Conservation (phyloP, 176 grass and related monocot genomes). For the Oryza glaberrima region DNA sequence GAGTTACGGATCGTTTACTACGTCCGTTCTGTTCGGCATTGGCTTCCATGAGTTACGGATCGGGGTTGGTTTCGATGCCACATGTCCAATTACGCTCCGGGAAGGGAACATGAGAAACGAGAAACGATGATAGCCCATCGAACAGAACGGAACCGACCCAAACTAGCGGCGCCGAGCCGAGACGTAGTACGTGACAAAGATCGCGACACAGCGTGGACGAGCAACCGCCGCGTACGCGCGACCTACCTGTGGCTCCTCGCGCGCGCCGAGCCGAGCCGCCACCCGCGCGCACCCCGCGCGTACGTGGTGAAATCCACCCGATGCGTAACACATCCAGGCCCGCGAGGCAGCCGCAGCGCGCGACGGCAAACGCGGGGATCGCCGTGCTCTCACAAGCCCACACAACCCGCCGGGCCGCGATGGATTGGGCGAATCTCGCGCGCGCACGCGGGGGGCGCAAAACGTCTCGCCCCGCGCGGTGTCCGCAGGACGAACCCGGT, state of each 20-base stretch:
- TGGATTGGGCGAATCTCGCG: background rate
- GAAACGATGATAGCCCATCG: no score
- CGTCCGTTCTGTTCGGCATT: background rate
- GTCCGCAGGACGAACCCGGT: no score
- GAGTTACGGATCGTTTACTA: background rate
- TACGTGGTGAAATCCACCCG: background rate
- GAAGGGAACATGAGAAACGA: background rate
- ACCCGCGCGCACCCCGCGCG: no score
- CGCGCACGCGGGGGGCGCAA: no score
- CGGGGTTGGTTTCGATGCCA: background rate
- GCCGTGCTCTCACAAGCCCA: no score
- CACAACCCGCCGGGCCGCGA: no score
- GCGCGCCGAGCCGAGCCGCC: background rate
- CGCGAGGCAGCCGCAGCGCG: background rate
- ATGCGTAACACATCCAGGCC: no score
- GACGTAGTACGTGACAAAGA: conserved; percentile 1
- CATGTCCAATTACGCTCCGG: background rate
- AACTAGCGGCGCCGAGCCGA: background rate
- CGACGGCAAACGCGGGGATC: no score
- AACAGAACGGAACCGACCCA: background rate
- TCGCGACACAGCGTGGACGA: conserved; percentile 6
- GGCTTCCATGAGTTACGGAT: background rate
- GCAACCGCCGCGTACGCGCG: background rate
- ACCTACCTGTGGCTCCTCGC: background rate
- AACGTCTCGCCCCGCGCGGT: no score